These are phyloP conservation scores for Diddensiella santjacobensis DNA, from an alignment of 805 yeast species.

Conservation along the genomic window DNA sequence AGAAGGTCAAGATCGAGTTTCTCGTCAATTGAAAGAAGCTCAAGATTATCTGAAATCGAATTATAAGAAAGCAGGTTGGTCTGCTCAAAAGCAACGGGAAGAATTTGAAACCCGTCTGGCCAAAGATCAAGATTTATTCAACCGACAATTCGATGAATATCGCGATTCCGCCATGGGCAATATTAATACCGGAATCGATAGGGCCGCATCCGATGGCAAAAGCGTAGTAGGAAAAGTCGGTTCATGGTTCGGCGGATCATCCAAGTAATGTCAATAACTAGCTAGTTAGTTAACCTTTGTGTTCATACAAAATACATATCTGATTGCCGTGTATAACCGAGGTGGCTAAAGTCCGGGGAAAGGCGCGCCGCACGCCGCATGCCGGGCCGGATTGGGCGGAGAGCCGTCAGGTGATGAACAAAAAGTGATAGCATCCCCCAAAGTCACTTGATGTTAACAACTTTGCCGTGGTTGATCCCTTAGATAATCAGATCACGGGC, in stretches of 20 bases:
- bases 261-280: too few species aligned
- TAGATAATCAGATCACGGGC: too few species aligned
- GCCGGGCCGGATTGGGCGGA: not conserved
- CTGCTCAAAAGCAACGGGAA: not conserved
- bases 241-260: slow-evolving; percentile 10
- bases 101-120: slow-evolving; percentile 4
- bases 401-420: not conserved
- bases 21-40: slow-evolving; percentile 2
- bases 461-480: too few species aligned
- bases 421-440: too few species aligned
- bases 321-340: too few species aligned
- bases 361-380: not conserved
- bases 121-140: not conserved
- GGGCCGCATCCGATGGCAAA: slow-evolving; percentile 15
- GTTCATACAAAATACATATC: too few species aligned
- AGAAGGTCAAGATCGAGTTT: slow-evolving; percentile 9
- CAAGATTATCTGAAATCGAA: not conserved
- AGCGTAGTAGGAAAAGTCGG: slow-evolving; percentile 2
- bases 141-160: not conserved
- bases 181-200: slow-evolving; percentile 13
- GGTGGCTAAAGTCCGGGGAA: too few species aligned
- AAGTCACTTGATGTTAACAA: too few species aligned
- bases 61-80: slow-evolving; percentile 3
- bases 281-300: not conserved
- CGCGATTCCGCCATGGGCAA: not conserved